These are phyloP conservation scores for Neurospora terricola DNA, from an alignment of 495 filamentous ascomycete species.

Conservation along the genomic window DNA sequence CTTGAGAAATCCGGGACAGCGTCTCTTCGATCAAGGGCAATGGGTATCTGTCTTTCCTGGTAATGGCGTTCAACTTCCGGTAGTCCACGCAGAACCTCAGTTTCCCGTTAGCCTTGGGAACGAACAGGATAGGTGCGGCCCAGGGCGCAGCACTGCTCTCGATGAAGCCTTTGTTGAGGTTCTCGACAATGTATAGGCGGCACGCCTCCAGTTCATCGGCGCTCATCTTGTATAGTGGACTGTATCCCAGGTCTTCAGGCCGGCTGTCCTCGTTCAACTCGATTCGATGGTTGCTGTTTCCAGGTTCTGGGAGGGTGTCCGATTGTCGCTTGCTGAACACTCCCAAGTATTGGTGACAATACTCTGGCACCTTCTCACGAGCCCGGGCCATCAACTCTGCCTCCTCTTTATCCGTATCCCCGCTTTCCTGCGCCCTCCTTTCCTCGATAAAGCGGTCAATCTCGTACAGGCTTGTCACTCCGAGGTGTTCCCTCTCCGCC, in stretches of 20 bases:
- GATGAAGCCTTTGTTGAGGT: conserved; percentile 6
- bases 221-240: conserved; percentile 20
- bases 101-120: conserved; percentile 20
- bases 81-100: conserved; percentile 39
- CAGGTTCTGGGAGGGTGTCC: neutral
- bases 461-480: neutral
- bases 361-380: neutral
- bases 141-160: conserved; percentile 1
- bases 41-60: conserved; percentile 33
- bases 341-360: neutral
- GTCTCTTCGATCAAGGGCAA: conserved; percentile 38
- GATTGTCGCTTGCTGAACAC: neutral
- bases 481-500: neutral
- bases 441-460: neutral
- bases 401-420: neutral
- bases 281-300: neutral
- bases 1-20: conserved; percentile 17
- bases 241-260: neutral
- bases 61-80: conserved; percentile 31
- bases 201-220: conserved; percentile 12
- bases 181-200: conserved; percentile 5
- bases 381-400: neutral
- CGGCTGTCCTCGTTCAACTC: neutral
- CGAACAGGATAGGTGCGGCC: conserved; percentile 27
- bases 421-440: neutral